Evolutionary conservation across 2,329 filamentous ascomycete genomes (phyloP), one percentile per base, ranked within the genome.

Genomic region (Aspergillus pseudoviridinutans): DNA sequence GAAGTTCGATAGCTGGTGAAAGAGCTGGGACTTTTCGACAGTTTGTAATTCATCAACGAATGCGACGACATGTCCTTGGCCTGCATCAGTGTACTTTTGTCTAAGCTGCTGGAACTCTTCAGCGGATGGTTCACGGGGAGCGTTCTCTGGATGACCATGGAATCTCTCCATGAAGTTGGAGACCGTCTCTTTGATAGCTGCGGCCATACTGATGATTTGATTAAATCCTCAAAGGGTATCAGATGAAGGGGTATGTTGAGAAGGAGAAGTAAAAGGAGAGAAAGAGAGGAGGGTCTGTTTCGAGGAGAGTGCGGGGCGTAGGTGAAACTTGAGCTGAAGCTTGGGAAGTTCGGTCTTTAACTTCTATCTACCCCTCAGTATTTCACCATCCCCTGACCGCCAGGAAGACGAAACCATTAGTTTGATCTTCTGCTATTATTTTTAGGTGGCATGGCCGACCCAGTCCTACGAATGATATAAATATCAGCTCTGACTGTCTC

Each of bases 11-110:
- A 97, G 84, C 78, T 97, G 94, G 68, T 88, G 79, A 81, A 87
- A 96, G 57, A 99, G 85, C 8, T 82, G 75, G 49, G 87, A 86
- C 79, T 96, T 91, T 63, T 97, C 91, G 53, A 82, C 76, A 20
- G 82, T 77, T 61, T 81, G 80, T 61, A 99, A 87, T 61, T 87
- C 84, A 71, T 97, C 91, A 80, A 90, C 96, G 78, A 92, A 97
- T 57, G 87, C 82, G 70, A 95, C 91, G 63, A 95, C 89, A 64
- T 96, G 91, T 57, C 84, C 88, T 76, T 96, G 91, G 32, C 83
- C 84, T 50, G 89, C 89, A 65, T 87, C 82, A 61, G 83, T 80
- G 78, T 92, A 96, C 73, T 88, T 89, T 62, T 87, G 78, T 74
- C 84, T 85, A 44, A 95, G 83, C 65, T 84, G 76, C 56, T 85